These are phyloP conservation scores for Fusarium hainanense DNA, from an alignment of 2,329 filamentous ascomycete species.

Conservation along the genomic window DNA sequence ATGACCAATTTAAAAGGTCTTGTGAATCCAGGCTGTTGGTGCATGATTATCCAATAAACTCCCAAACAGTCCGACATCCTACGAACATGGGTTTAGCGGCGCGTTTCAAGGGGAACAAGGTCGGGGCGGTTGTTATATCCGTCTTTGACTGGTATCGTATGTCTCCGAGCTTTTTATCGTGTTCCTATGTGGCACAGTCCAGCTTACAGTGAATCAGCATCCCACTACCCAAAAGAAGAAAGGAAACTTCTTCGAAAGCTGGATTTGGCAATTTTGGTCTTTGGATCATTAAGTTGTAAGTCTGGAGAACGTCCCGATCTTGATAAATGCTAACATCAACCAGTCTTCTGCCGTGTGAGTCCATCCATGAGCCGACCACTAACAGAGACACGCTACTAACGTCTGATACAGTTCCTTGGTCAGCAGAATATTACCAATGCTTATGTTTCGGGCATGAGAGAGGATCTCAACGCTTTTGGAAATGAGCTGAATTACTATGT, in stretches of 20 bases:
- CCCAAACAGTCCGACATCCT: fast-evolving
- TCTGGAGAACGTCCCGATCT: not conserved
- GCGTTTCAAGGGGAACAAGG: not conserved
- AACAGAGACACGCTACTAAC: not conserved
- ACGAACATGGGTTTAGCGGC: not conserved
- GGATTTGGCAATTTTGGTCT: not conserved
- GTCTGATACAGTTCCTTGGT: not conserved
- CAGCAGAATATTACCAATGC: slow-evolving; percentile 12
- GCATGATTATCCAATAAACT: not conserved
- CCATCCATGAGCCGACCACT: fast-evolving
- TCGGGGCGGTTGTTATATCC: not conserved
- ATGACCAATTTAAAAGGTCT: not conserved
- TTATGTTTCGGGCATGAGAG: slow-evolving; percentile 7
- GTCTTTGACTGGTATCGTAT: slow-evolving; percentile 11
- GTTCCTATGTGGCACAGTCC: fast-evolving
- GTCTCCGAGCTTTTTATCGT: not conserved
- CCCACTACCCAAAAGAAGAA: not conserved
- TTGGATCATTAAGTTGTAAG: not conserved
- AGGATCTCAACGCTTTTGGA: not conserved
- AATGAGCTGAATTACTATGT: slow-evolving; percentile 14
- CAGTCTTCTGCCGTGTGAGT: slow-evolving; percentile 11
- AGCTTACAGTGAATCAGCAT: not conserved
- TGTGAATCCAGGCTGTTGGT: not conserved
- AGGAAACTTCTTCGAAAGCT: slow-evolving; percentile 3
- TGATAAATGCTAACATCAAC: not conserved